Conservation (phyloP, 805 yeast species). For the Kurtzmaniella cleridarum region DNA sequence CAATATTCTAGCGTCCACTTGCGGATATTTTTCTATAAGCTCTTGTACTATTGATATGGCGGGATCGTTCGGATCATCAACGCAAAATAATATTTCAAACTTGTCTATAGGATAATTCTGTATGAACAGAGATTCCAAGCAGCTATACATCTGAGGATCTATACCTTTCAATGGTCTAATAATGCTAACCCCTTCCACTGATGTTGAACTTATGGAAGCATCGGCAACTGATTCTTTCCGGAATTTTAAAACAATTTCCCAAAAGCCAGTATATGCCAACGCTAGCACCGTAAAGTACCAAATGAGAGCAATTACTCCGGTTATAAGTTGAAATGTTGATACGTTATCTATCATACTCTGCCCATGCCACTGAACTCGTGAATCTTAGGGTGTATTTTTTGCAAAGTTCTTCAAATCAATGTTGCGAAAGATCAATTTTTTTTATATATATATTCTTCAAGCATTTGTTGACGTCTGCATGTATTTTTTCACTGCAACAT, state of each 20-base stretch:
- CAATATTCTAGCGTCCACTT: slow-evolving; percentile 53
- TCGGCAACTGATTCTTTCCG: slow-evolving; percentile 1
- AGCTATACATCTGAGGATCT: slow-evolving; percentile 66
- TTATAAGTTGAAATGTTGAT: too few relatives aligned
- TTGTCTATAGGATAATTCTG: slow-evolving; percentile 60
- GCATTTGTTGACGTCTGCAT: too few relatives aligned
- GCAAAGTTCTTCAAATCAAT: too few relatives aligned
- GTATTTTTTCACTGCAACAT: too few relatives aligned
- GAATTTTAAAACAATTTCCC: slow-evolving; percentile 31
- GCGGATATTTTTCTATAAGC: slow-evolving; percentile 49
- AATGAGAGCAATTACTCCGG: slow-evolving; percentile 17
- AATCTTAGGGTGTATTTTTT: too few relatives aligned
- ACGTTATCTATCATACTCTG: too few relatives aligned
- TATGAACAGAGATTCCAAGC: slow-evolving; percentile 60
- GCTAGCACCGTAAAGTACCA: slow-evolving; percentile 37
- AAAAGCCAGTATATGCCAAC: slow-evolving; percentile 36
- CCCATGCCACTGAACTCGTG: too few relatives aligned
- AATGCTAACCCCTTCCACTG: slow-evolving; percentile 54
- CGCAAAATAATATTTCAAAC: slow-evolving; percentile 72
- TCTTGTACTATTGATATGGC: slow-evolving; percentile 52
- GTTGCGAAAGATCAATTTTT: too few relatives aligned
- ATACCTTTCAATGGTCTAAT: slow-evolving; percentile 80
- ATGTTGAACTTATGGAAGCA: neutral
- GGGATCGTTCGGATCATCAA: slow-evolving; percentile 59
- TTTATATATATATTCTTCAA: too few relatives aligned